phyloP scores from a whole-genome alignment of 1,284 basidiomycete genomes.

The Cryptococcus jaspeensis region DNA sequence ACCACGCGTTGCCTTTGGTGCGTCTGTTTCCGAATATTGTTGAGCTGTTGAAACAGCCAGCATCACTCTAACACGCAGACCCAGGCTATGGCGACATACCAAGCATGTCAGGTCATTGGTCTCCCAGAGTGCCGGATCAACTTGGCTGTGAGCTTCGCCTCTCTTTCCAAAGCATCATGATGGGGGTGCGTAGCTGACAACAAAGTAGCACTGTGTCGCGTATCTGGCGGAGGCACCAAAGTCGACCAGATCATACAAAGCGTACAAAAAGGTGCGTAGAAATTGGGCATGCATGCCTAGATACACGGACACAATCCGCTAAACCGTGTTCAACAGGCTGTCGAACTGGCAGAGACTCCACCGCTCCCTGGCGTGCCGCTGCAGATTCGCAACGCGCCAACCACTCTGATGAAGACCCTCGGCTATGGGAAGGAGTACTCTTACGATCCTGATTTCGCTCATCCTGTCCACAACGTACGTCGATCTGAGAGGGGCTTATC shows the following conservation, averaged over 20 bases:
- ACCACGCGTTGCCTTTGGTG: conserved; percentile 68
- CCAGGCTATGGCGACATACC: conserved; percentile 71
- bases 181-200: conserved; percentile 47
- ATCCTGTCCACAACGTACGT: conserved; percentile 69
- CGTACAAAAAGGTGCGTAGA: conserved; percentile 59
- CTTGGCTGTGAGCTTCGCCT: conserved; percentile 36
- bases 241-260: conserved; percentile 74
- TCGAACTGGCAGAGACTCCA: conserved; percentile 59
- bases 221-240: conserved; percentile 82
- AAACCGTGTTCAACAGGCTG: conserved; percentile 53
- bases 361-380: conserved; percentile 60
- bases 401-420: conserved; percentile 73
- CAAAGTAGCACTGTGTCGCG: conserved; percentile 64
- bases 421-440: conserved; percentile 70
- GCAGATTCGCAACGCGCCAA: conserved; percentile 83
- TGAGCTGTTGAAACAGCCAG: neutral
- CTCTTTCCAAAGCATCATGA: neutral
- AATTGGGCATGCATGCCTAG: neutral
- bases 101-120: conserved; percentile 76
- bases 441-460: conserved; percentile 76
- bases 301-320: neutral
- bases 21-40: conserved; percentile 23
- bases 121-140: conserved; percentile 66
- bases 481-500: no score
- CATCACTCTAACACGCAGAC: neutral